Base-by-base conservation (phyloP, 2,329 filamentous ascomycete species). In the Aspergillus fumigatiaffinis region DNA sequence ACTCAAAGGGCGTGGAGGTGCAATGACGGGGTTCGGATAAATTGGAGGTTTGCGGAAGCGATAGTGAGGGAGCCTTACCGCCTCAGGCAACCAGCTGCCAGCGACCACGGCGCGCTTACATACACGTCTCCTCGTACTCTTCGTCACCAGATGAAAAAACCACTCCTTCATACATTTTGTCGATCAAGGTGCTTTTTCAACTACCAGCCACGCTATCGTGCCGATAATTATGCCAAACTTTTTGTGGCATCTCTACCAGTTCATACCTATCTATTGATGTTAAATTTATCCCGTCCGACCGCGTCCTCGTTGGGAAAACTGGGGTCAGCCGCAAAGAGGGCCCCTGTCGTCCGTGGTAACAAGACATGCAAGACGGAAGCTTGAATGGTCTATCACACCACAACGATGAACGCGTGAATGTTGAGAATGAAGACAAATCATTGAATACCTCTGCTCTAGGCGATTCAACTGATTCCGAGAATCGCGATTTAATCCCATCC, bases 301-400 rank as follows among this genome's bases (percentile, higher is more conserved):
- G 65, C 66, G 70, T 71, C 67, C 68, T 73, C 72, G 71, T 72
- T 73, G 72, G 71, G 73, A 77, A 75, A 76, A 71, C 73, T 73
- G 75, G 75, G 75, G 75, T 77, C 72, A 73, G 63, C 67, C 70
- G 66, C 62, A 49, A 59, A 71, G 63, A 73, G 63, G 71, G 72
- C 75, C 74, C 74, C 73, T 75, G 71, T 74, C 70, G 60, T 72
- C 66, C 64, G 68, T 69, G 68, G 67, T 68, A 69, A 69, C 68
- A 71, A 77, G 76, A 76, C 66, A 77, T 77, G 76, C 76, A 77
- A 77, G 76, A 77, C 75, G 75, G 75, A 66, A 76, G 64, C 63
- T 66, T 67, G 56, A 74, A 75, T 65, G 73, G 72, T 70, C 69
- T 67, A 67, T 71, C 69, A 66, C 69, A 72, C 63, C 69, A 73